Percentiles rank a stretch among this genome's conserved stretches.
Conservation (phyloP, 306 rosid genomes). For the Inga laurina region DNA sequence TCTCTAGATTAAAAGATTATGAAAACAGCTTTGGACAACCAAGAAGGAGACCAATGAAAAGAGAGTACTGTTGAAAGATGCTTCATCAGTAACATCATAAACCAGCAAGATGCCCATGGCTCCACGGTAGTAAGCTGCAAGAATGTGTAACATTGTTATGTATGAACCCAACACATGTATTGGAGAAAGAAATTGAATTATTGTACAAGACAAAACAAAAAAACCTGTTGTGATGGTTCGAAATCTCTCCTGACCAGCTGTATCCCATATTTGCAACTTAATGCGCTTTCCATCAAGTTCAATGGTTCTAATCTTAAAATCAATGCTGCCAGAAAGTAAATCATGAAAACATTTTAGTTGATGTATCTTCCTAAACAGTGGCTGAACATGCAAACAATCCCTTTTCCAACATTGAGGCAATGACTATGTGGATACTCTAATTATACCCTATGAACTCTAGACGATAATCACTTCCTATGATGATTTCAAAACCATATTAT, state of each 20-base stretch:
- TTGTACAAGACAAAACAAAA: conserved; percentile 20
- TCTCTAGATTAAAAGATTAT: background rate
- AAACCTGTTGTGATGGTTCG: conserved; percentile 78
- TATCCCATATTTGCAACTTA: conserved; percentile 84
- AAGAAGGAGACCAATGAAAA: conserved; percentile 25
- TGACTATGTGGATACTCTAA: background rate
- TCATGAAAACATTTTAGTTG: background rate
- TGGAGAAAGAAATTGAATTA: background rate
- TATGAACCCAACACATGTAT: background rate
- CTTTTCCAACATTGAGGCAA: conserved; percentile 11
- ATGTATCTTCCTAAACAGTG: background rate
- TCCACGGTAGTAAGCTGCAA: conserved; percentile 79
- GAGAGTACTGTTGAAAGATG: conserved; percentile 68
- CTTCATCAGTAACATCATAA: conserved; percentile 77
- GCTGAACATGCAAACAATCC: background rate
- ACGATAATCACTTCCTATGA: background rate
- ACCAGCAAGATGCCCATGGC: conserved; percentile 80
- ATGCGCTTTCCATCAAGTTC: conserved; percentile 74
- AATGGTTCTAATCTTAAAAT: conserved; percentile 83
- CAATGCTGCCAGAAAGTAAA: conserved; percentile 52
- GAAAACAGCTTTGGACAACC: background rate
- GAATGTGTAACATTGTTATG: conserved; percentile 20
- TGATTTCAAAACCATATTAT: conserved; percentile 12
- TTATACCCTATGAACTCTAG: conserved; percentile 2
- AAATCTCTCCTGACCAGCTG: conserved; percentile 85